Evolutionary conservation across 257 asterid genomes (phyloP).

Genomic region (Solanum infundibuliforme): DNA sequence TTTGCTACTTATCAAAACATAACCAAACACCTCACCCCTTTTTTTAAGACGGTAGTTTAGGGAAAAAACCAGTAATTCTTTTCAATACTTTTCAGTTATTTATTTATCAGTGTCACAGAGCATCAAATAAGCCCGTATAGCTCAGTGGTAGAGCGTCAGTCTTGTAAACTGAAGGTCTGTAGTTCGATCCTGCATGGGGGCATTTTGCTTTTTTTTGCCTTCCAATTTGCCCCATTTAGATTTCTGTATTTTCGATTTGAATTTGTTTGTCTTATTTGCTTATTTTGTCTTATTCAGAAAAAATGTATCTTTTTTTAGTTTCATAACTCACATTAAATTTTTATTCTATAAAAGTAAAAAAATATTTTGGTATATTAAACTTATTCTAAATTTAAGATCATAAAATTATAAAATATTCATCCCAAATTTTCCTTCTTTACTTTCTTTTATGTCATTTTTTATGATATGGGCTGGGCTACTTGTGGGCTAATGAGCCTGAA

Average conservation of each 20-base stretch:
- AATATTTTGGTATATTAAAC: too few relatives aligned
- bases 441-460: background rate
- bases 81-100: too few relatives aligned
- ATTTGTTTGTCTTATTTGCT: background rate
- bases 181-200: background rate
- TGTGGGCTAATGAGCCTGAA: background rate
- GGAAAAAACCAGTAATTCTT: too few relatives aligned
- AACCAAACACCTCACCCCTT: too few relatives aligned
- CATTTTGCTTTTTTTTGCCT: background rate
- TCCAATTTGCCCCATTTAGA: background rate
- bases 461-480: background rate
- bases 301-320: too few relatives aligned
- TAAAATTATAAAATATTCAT: background rate
- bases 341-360: background rate
- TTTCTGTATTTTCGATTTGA: too few relatives aligned
- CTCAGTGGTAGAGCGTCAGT: background rate
- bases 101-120: background rate
- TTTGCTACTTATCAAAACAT: too few relatives aligned
- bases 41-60: too few relatives aligned
- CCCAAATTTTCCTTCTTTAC: background rate
- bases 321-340: background rate
- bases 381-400: too few relatives aligned
- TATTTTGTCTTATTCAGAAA: background rate
- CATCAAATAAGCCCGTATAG: background rate
- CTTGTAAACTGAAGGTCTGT: background rate